Evolutionary conservation across 2,329 filamentous ascomycete genomes (phyloP), one percentile per base, ranked within the genome.

Genomic region (Pseudohalonectria lignicola): DNA sequence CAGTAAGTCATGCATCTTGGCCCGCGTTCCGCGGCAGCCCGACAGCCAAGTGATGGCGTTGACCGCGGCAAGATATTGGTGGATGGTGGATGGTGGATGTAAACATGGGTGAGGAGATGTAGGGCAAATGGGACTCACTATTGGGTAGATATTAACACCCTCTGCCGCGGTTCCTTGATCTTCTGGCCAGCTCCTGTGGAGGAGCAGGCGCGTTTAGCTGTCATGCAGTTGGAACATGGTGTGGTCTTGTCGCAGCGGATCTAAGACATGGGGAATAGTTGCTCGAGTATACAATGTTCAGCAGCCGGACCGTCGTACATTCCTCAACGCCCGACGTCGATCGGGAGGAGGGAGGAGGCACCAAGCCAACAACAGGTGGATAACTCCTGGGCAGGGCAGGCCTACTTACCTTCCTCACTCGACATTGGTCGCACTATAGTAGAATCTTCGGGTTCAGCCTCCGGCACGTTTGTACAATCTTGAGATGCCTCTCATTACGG

Each of bases 101-200:
- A 30, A 10, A 16, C 16, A 8, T 11, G 15, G 3, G 9, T 31
- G 30, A 6, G 15, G 4, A 8, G 23, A n/a, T n/a, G n/a, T n/a
- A n/a, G n/a, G n/a, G n/a, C n/a, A n/a, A n/a, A n/a, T n/a, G n/a
- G n/a, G n/a, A 60, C 69, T 47, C 55, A 76, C 71, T 76, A 76
- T 63, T 76, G 71, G 31, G 69, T 71, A 3, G 72, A 75, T 41
- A 76, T 76, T 44, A 76, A 58, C 29, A 76, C 71, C 37, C 72
- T 60, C 47, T 75, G 71, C 30, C 71, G 62, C 32, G 62, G 57
- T 48, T 75, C 71, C 49, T 69, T 72, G 19, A 69, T 67, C 42
- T 69, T 65, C 48, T 75, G 71, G 7, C 67, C 67, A 11, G 62
- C 56, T 4, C 71, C 71, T 1, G 69, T 73, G 4, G 69, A 75